These are phyloP conservation scores for Lactarius deliciosus DNA, from an alignment of 768 basidiomycete genomes.

Conservation along the genomic window DNA sequence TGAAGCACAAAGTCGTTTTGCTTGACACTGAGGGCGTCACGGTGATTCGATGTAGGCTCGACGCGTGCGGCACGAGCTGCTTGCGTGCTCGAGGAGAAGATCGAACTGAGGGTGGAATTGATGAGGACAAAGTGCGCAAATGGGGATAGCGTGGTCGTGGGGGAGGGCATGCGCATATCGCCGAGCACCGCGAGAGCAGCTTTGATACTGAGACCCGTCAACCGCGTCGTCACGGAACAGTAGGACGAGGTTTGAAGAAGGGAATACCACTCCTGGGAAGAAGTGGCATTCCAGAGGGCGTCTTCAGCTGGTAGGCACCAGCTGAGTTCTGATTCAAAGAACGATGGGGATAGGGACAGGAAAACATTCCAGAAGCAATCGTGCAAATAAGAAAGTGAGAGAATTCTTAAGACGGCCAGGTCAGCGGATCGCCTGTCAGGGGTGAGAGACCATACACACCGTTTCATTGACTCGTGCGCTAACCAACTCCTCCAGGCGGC, in stretches of 20 bases:
- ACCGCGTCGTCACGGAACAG: conserved; percentile 17
- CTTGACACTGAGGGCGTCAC: conserved; percentile 9
- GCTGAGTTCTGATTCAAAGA: conserved; percentile 46
- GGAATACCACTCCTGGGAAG: conserved; percentile 49
- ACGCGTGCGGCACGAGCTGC: neutral
- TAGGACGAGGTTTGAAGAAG: conserved; percentile 39
- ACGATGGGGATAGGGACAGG: conserved; percentile 46
- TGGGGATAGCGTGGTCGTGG: conserved; percentile 15
- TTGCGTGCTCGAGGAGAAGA: conserved; percentile 18
- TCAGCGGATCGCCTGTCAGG: neutral
- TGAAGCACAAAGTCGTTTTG: conserved; percentile 39
- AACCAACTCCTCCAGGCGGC: conserved; percentile 53
- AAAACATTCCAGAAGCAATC: conserved; percentile 52
- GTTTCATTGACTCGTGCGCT: conserved; percentile 50
- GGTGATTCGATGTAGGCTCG: neutral
- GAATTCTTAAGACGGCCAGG: conserved; percentile 15
- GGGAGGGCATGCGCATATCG: conserved; percentile 21
- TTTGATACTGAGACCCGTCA: conserved; percentile 25
- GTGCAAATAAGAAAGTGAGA: conserved; percentile 47
- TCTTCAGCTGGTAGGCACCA: conserved; percentile 53
- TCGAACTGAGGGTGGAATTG: conserved; percentile 30
- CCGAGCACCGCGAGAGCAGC: conserved; percentile 25
- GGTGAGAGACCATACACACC: conserved; percentile 37
- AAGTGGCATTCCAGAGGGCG: conserved; percentile 47
- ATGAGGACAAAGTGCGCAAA: conserved; percentile 33